Evolutionary conservation across 2,329 filamentous ascomycete genomes (phyloP), one percentile per base, ranked within the genome.

Genomic region (Aspergillus pseudoterreus): DNA sequence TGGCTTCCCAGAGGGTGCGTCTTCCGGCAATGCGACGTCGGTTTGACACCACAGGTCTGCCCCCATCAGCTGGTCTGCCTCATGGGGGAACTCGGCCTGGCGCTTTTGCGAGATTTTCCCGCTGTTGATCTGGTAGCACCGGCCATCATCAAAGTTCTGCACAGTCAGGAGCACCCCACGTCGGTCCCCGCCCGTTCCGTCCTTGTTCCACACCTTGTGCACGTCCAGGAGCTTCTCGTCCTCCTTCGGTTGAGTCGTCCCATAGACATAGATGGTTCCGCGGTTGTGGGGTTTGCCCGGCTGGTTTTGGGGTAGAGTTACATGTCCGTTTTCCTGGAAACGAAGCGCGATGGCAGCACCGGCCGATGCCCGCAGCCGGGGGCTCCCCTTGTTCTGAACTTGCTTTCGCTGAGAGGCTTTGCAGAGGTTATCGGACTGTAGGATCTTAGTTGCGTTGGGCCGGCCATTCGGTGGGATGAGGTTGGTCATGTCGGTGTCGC

Each of bases 91-190:
- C 51, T 82, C 63, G 19, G 74, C 58, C 59, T 82, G 79, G 51
- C 91, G 87, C 51, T 78, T 61, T 12, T 66, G 62, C 4, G 84
- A 85, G 55, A 90, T 83, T 46, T 65, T 48, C 2, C 75, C 75
- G n/a, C 60, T 60, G 68, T 90, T 92, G 63, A 83, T 71, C 74
- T 97, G 88, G 69, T 91, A 91, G 76, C 94, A 99, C 63, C 90
- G 87, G 22, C 87, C 88, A 63, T 99, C 94, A 63, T 97, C 94
- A 68, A 85, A 99, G 75, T 88, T 84, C 60, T 90, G 85, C 1
- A 83, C 87, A 0, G 86, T 83, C 35, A 97, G 75, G 11, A 97
- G 83, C 39, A 78, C 77, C 30, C 94, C 94, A 38, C 87, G 83
- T 45, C 82, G 78, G 67, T 96, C 85, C 19, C 92, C 92, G 17